These are phyloP conservation scores for Suillus subaureus DNA, from an alignment of 768 basidiomycete genomes.

Conservation along the genomic window DNA sequence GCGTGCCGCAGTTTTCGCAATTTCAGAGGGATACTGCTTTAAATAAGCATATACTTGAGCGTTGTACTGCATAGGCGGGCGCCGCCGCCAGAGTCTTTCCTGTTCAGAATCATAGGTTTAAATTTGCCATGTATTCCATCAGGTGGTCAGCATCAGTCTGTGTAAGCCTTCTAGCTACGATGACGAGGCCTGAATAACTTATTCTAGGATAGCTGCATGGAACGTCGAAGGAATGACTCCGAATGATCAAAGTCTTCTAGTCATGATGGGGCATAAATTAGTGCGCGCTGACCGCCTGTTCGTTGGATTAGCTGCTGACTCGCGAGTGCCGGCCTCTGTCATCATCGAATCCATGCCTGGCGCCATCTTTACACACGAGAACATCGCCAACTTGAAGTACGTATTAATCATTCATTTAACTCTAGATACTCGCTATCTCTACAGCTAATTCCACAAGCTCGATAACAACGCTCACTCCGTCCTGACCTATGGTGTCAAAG, in stretches of 20 bases:
- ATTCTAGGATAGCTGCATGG: neutral
- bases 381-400: slow-evolving; percentile 89
- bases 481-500: slow-evolving; percentile 69
- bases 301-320: slow-evolving; percentile 84
- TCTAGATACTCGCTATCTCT: too few species aligned
- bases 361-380: slow-evolving; percentile 85
- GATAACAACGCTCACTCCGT: slow-evolving; percentile 81
- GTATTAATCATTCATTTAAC: slow-evolving; percentile 21
- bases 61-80: neutral
- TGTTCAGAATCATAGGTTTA: neutral
- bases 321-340: slow-evolving; percentile 82
- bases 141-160: neutral
- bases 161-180: neutral
- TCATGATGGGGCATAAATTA: neutral
- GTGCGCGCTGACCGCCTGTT: neutral
- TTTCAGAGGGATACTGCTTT: neutral
- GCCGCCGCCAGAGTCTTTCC: neutral
- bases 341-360: slow-evolving; percentile 74
- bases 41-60: neutral
- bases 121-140: neutral
- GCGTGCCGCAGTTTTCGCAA: neutral
- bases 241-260: neutral
- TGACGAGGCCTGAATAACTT: neutral
- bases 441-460: slow-evolving; percentile 69
- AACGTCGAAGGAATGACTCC: neutral